Conservation (phyloP, 352 stramenopile species). For the Pythium dissotocum region DNA sequence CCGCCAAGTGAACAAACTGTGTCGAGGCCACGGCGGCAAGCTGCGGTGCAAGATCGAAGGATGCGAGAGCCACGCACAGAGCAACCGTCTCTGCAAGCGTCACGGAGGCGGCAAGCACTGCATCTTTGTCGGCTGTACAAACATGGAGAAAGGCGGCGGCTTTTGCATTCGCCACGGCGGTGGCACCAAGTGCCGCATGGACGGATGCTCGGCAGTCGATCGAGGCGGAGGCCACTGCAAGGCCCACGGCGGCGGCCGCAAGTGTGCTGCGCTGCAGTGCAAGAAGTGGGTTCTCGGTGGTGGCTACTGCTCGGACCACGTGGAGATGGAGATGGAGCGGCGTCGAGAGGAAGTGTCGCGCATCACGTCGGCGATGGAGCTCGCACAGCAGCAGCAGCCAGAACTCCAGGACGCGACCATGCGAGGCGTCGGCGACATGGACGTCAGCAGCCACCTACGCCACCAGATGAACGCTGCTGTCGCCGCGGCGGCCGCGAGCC, state of each 20-base stretch:
- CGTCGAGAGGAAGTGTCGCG: conserved; percentile 25
- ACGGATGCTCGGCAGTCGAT: conserved; percentile 67
- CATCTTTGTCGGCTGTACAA: conserved; percentile 69
- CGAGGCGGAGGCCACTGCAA: conserved; percentile 85
- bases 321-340: conserved; percentile 42
- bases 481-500: conserved; percentile 18
- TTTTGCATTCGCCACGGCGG: conserved; percentile 85
- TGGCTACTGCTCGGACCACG: conserved; percentile 69
- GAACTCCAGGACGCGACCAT: neutral
- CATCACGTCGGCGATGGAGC: conserved; percentile 29
- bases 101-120: conserved; percentile 80
- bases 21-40: conserved; percentile 79
- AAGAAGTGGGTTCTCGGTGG: conserved; percentile 82
- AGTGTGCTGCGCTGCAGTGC: conserved; percentile 68
- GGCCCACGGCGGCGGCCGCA: conserved; percentile 80
- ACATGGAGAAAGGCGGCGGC: conserved; percentile 85
- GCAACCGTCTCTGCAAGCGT: conserved; percentile 81
- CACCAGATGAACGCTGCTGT: conserved; percentile 16
- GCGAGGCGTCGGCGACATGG: neutral
- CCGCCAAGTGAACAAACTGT: conserved; percentile 84
- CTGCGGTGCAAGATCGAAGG: conserved; percentile 74
- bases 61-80: conserved; percentile 80
- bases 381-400: conserved; percentile 29
- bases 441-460: neutral
- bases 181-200: conserved; percentile 69